Evolutionary conservation across 1,284 basidiomycete genomes (phyloP), one percentile per base, ranked within the genome.

Genomic region (Marasmius oreades): DNA sequence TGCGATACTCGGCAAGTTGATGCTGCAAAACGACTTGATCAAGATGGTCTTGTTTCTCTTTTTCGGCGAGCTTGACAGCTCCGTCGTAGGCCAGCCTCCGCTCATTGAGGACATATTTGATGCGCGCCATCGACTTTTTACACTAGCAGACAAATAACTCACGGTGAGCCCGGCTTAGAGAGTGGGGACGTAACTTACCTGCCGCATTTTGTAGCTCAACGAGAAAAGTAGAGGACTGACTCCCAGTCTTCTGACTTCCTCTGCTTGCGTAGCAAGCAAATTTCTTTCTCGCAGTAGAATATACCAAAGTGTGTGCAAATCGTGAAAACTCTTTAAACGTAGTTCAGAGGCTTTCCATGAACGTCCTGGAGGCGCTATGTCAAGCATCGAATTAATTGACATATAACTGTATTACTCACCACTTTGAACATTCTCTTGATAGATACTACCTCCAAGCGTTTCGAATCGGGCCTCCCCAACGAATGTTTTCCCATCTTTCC

Each of bases 61-160:
- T 64, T 57, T 77, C 71, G 6, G 74, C 71, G 16, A 86, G 73
- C 61, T 76, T 67, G 31, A 81, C 61, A 5, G 86, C 80, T 62
- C 84, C 79, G 73, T 91, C 73, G 75, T 95, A 90, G 6, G 92
- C 93, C 14, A 94, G 71, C 43, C 94, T 83, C 45, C 96, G 87
- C 70, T 99, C 96, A 67, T 95, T 95, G 55, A 98, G 77, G 14
- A 98, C 88, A 62, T 85, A 87, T 72, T 99, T 99, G 73, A 98
- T 95, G 44, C 93, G 86, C 20, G 93, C 93, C 93, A 98, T 97
- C n/a, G 92, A 89, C 75, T 95, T 97, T 50, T 91, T 89, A 69
- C 88, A 90, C 95, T 98, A 66, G 24, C 28, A 57, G 18, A 57
- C 20, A 24, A 53, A 55, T 14, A 12, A 28, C 20, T 10, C 47